Conservation (phyloP, 2,329 filamentous ascomycete species). For the Talaromyces sp. region DNA sequence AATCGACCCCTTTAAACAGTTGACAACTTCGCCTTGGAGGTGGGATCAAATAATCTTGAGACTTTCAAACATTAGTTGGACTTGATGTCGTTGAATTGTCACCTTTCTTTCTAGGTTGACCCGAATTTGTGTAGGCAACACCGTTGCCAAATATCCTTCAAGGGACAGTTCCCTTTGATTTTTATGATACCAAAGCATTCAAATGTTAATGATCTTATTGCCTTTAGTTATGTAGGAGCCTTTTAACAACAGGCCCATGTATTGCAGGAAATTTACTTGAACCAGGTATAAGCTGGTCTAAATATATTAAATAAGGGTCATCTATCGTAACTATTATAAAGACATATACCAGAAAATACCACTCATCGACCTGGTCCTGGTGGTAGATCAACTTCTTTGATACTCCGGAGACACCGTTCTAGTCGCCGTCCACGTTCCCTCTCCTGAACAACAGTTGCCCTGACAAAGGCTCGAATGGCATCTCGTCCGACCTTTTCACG, state of each 20-base stretch:
- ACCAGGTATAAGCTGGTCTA: neutral
- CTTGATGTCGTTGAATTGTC: neutral
- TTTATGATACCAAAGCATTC: neutral
- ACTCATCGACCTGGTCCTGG: neutral
- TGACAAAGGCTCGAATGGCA: slow-evolving; percentile 71
- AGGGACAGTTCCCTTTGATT: neutral
- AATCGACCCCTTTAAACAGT: neutral
- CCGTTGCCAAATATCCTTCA: neutral
- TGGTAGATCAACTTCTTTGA: slow-evolving; percentile 31
- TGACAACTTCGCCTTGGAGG: neutral
- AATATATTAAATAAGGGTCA: neutral
- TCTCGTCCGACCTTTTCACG: slow-evolving; percentile 71
- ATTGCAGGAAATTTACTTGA: neutral
- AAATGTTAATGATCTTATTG: neutral
- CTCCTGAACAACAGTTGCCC: slow-evolving; percentile 74
- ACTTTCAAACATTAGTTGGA: neutral
- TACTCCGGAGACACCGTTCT: slow-evolving; percentile 67
- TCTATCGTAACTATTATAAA: neutral
- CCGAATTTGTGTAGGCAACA: neutral
- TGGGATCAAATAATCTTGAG: neutral
- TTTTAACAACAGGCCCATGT: neutral
- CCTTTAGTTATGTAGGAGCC: neutral
- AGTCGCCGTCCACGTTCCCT: slow-evolving; percentile 73
- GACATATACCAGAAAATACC: neutral
- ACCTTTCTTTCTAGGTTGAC: neutral